Conservation (phyloP, 306 rosid species). For the Fagus crenata region DNA sequence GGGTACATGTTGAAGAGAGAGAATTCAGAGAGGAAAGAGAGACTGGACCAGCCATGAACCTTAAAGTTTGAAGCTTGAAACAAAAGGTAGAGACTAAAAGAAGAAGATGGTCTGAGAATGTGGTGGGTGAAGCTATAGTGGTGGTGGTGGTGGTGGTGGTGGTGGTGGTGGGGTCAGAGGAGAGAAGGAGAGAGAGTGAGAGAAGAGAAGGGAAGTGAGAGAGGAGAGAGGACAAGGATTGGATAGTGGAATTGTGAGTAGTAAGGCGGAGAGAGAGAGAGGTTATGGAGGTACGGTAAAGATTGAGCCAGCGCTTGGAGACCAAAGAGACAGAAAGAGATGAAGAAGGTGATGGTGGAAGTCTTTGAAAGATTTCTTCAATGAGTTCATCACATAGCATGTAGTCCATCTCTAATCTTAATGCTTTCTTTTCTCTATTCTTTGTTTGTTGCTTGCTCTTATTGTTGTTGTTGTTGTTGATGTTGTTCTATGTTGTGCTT, state of each 20-base stretch:
- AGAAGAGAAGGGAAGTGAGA: slow-evolving; percentile 60
- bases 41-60: slow-evolving; percentile 49
- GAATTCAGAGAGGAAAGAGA: slow-evolving; percentile 58
- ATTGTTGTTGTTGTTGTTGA: not conserved
- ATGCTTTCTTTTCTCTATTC: not conserved
- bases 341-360: slow-evolving; percentile 55
- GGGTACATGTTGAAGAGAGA: slow-evolving; percentile 55
- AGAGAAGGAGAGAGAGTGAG: slow-evolving; percentile 52
- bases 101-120: slow-evolving; percentile 39
- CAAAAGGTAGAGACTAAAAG: slow-evolving; percentile 41
- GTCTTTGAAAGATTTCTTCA: slow-evolving; percentile 66
- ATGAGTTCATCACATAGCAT: slow-evolving; percentile 71
- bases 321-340: slow-evolving; percentile 62
- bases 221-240: slow-evolving; percentile 54
- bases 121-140: not conserved
- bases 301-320: slow-evolving; percentile 82
- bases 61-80: slow-evolving; percentile 47
- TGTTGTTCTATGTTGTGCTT: not conserved
- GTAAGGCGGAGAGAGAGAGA: slow-evolving; percentile 62
- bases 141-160: slow-evolving; percentile 4
- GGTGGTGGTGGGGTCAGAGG: slow-evolving; percentile 29
- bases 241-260: slow-evolving; percentile 28
- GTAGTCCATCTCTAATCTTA: slow-evolving; percentile 42
- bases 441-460: not conserved
- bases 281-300: slow-evolving; percentile 63